These are phyloP conservation scores for Entomortierella chlamydospora DNA, from an alignment of 192 early-diverging fungal genomes.

Conservation along the genomic window DNA sequence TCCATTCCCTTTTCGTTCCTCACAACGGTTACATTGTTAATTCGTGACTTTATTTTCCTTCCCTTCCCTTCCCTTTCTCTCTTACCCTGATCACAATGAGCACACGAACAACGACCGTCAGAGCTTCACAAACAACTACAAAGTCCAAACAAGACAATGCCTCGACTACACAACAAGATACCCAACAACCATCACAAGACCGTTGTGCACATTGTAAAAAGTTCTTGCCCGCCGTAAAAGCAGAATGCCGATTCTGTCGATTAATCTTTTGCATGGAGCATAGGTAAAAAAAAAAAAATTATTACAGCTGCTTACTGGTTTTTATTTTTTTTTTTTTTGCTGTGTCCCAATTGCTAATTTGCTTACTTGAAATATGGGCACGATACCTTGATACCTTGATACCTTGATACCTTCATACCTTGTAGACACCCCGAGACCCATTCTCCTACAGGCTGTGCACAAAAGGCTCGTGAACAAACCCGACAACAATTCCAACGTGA, in stretches of 20 bases:
- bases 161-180: not conserved
- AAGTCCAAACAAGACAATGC: conserved; percentile 10
- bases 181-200: conserved; percentile 25
- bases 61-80: not conserved
- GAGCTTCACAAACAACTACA: conserved; percentile 36
- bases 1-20: not conserved
- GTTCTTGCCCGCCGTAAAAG: conserved; percentile 46
- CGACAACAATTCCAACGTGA: conserved; percentile 50
- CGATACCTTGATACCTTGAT: no score
- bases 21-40: not conserved
- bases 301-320: no score
- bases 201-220: conserved; percentile 52
- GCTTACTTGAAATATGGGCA: no score
- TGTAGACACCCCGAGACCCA: conserved; percentile 50
- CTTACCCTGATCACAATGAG: conserved; percentile 15
- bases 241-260: conserved; percentile 37
- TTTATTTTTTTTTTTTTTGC: no score
- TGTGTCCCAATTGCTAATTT: no score
- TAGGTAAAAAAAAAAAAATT: conserved; percentile 19
- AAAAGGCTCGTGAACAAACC: conserved; percentile 29
- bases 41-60: not conserved
- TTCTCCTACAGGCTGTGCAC: conserved; percentile 31
- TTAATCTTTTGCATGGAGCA: conserved; percentile 51
- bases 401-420: not conserved
- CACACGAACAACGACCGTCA: conserved; percentile 38